Conservation (phyloP, 148 eudicot genomes). For the Cornus kousa region DNA sequence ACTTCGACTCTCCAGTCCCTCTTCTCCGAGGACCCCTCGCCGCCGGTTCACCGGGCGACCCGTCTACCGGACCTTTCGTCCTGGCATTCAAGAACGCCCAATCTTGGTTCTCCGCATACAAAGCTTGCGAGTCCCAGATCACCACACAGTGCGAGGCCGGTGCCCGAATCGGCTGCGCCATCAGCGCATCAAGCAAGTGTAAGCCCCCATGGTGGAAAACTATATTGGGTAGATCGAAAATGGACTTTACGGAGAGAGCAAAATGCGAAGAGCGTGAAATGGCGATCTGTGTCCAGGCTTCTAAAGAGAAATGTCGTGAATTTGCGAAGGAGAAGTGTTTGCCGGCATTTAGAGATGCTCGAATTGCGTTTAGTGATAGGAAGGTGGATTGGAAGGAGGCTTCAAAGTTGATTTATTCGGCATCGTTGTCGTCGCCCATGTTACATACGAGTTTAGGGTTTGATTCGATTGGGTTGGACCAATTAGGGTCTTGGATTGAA, state of each 20-base stretch:
- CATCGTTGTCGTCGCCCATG: slow-evolving; percentile 12
- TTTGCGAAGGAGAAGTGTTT: slow-evolving; percentile 52
- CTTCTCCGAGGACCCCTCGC: slow-evolving; percentile 58
- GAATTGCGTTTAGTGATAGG: slow-evolving; percentile 35
- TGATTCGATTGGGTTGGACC: slow-evolving; percentile 15
- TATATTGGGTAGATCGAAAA: slow-evolving; percentile 23
- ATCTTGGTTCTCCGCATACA: slow-evolving; percentile 46
- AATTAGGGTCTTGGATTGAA: slow-evolving; percentile 18
- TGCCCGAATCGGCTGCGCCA: slow-evolving; percentile 66
- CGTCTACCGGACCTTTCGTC: slow-evolving; percentile 37
- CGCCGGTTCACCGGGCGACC: slow-evolving; percentile 44
- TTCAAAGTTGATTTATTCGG: slow-evolving; percentile 42
- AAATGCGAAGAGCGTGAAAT: slow-evolving; percentile 71
- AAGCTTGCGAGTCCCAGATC: slow-evolving; percentile 39
- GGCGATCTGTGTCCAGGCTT: slow-evolving; percentile 40
- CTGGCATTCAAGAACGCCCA: slow-evolving; percentile 51
- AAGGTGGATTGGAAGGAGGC: slow-evolving; percentile 33
- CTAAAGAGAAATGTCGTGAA: slow-evolving; percentile 39
- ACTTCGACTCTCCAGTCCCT: slow-evolving; percentile 53
- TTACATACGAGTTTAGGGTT: slow-evolving; percentile 15
- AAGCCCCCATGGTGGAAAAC: slow-evolving; percentile 69
- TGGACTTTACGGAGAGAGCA: slow-evolving; percentile 41
- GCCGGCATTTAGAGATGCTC: slow-evolving; percentile 46
- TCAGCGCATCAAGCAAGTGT: slow-evolving; percentile 62
- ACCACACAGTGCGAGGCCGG: slow-evolving; percentile 56